A percentile compares a stretch with the other conserved stretches of the same genome.
phyloP scores from a whole-genome alignment of 768 basidiomycete species.

The Pleurotus sapidus region DNA sequence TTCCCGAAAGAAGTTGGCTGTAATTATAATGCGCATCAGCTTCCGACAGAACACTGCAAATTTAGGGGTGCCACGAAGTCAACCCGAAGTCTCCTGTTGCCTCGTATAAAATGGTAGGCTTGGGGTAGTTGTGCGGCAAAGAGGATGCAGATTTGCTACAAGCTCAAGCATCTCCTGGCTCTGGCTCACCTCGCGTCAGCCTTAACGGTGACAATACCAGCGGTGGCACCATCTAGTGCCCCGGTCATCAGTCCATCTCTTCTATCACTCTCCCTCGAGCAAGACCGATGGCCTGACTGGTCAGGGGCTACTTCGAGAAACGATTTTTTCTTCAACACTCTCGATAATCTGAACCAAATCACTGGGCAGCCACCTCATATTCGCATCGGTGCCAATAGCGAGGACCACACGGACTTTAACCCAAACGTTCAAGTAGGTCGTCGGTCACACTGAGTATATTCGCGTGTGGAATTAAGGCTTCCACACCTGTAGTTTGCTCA shows the following conservation, averaged over 20 bases:
- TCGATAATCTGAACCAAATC: constrained; percentile 52
- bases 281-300: constrained; percentile 73
- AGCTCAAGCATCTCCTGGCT: background rate
- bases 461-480: no score
- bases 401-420: constrained; percentile 59
- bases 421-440: constrained; percentile 38
- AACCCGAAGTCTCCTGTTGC: no score
- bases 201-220: constrained; percentile 36
- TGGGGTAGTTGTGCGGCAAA: no score
- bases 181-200: constrained; percentile 12
- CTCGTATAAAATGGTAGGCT: no score
- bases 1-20: no score
- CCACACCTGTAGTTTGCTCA: constrained; percentile 36
- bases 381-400: constrained; percentile 55
- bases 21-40: no score
- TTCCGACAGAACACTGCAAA: no score
- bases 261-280: constrained; percentile 66
- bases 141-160: background rate
- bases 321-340: constrained; percentile 56
- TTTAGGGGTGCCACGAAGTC: no score
- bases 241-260: constrained; percentile 40
- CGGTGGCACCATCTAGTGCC: constrained; percentile 31
- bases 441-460: background rate
- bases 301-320: constrained; percentile 49
- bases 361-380: constrained; percentile 54